These are phyloP conservation scores for Jacaranda copaia DNA, from an alignment of 257 asterid genomes.

Conservation along the genomic window DNA sequence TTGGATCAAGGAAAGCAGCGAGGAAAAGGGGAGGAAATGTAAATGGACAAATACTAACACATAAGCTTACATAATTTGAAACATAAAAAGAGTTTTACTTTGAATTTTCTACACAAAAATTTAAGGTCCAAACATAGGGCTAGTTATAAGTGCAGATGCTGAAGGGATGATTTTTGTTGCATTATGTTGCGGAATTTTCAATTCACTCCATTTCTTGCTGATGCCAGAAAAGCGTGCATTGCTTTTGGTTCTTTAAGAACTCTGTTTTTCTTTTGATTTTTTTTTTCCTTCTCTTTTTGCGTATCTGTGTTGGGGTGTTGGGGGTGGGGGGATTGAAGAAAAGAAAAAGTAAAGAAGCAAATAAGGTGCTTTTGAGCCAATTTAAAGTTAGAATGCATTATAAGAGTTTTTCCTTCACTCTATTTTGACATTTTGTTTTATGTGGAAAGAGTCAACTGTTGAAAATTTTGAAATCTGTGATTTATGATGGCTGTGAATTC, in stretches of 20 bases:
- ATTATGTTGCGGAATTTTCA: background rate
- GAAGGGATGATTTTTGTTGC: background rate
- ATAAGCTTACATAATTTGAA: too few species aligned
- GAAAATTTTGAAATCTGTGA: conserved; percentile 35
- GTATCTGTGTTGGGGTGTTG: background rate
- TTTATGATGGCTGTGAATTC: conserved; percentile 33
- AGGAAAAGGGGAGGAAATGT: too few species aligned
- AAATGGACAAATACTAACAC: too few species aligned
- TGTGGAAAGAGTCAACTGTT: conserved; percentile 35
- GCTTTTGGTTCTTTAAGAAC: background rate
- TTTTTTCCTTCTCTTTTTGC: background rate
- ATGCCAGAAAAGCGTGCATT: background rate
- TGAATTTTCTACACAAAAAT: too few species aligned
- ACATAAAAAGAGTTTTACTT: too few species aligned
- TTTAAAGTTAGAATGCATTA: conserved; percentile 21
- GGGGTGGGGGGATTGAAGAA: background rate
- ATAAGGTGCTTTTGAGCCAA: conserved; percentile 23
- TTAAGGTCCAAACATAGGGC: too few species aligned
- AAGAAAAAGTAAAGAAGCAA: background rate
- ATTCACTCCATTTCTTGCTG: background rate
- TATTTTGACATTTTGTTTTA: conserved; percentile 30
- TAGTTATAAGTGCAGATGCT: background rate
- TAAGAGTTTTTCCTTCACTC: conserved; percentile 25
- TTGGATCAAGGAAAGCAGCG: too few species aligned
- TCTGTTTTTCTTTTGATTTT: background rate